Evolutionary conservation across 108 stramenopile species (phyloP), one percentile per base, ranked within the genome.

Genomic region (Chaetoceros tenuissimus): DNA sequence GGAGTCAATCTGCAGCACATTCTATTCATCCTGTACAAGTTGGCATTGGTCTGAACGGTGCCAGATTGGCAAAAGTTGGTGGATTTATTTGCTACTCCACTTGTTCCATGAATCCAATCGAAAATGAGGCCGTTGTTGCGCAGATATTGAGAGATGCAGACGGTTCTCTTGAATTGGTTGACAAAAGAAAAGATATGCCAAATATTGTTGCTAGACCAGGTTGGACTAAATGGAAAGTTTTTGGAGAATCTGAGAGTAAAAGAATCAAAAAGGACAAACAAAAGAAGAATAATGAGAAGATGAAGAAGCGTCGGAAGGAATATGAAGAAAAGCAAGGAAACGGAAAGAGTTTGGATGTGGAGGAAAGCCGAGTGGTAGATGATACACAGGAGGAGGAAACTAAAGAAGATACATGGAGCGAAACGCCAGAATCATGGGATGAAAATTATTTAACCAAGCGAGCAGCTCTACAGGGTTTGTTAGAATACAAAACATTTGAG

Each of bases 91-190:
- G 96, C 18, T 99, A 98, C 67, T 89, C 85, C 10, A 99, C 99
- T 25, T 99, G 99, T 73, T 87, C 87, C 26, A 78, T 97, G 68
- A 97, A 92, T 77, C 99, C 99, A 1, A 87, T 94, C 47, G 99
- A 99, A 71, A 95, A 99, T 66, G 99, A 99, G 72, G 94, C 96
- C 8, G 96, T 98, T 18, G 96, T 99, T 5, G 94, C 88, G 0
- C 86, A 86, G 60, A 56, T 94, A 8, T 62, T 94, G 34, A 74
- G 92, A 23, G 59, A 77, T 18, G 63, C 79, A 2, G 72, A 94
- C 28, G 92, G 92, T 28, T 49, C 76, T 16, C 70, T 98, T 21
- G 86, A 94, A 47, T 69, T 99, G 48, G 94, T 95, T 23, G 96
- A 97, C 59, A 70, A 79, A 3, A 52, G 78, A 21, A 49, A 46